Base-by-base conservation (phyloP, 441 rosid species). In the Biscutella laevigata region DNA sequence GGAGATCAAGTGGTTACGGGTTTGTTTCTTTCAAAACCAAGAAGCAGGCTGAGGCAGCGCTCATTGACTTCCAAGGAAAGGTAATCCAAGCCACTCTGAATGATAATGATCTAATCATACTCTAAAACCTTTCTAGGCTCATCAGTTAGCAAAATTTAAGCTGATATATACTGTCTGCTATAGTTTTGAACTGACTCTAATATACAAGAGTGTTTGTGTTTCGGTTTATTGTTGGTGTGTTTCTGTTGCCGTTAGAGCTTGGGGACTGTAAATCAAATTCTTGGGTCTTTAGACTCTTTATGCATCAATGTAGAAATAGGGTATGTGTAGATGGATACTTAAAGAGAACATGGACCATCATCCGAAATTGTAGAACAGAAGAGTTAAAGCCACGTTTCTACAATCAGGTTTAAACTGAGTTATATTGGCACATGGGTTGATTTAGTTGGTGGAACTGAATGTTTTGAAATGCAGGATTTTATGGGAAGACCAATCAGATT, bases 1-100 rank as follows among this genome's bases (percentile, higher is more conserved):
- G 91, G 69, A 76, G 71, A 69, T 74, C 91, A 9, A 71, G 88
- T 44, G 91, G 94, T 5, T 84, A 82, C 54, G 94, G 91, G 7
- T 88, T 88, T 76, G 91, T 84, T 34, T 64, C 87, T 34, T 84
- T 87, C 74, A 80, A 78, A 68, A 69, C 80, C 68, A 87, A 77
- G 72, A 82, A 71, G 69, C 76, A 64, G 40, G 95, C 90, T 7
- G 88, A 83, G 14, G 69, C 63, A 12, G 94, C 90, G 2, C 57
- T 87, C 43, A 26, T 73, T 61, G 44, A 78, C 42, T 77, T 77
- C 46, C 62, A 75, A 59, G 96, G 79, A 61, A 88, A 88, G 94
- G 96, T 82, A 72, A 46, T 55, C 33, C 51, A 40, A 25, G 5
- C 6, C 48, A 52, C 44, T 8, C 12, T 30, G 6, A 1, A 43